phyloP scores from a whole-genome alignment of 1,284 basidiomycete species.

The Cystobasidium sp. region DNA sequence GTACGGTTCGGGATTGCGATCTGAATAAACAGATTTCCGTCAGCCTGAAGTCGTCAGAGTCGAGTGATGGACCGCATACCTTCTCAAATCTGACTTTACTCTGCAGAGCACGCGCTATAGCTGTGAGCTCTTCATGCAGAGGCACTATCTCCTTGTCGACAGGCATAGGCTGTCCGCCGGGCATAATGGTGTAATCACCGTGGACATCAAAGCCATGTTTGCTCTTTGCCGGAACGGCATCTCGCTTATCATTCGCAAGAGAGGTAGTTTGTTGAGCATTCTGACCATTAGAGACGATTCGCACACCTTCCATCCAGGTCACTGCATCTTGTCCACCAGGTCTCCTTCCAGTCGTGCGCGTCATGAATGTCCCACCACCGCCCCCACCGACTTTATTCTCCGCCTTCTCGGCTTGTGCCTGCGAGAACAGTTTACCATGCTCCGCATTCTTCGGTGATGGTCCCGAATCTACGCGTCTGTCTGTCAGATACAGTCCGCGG shows the following conservation, averaged over 20 bases:
- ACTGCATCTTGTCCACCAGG: slow-evolving; percentile 49
- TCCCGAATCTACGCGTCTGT: slow-evolving; percentile 3
- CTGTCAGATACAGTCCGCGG: slow-evolving; percentile 5
- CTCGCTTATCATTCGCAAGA: neutral
- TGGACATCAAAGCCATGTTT: neutral
- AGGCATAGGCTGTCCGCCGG: neutral
- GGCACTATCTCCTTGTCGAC: slow-evolving; percentile 26
- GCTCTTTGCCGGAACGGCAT: neutral
- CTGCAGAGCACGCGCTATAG: slow-evolving; percentile 72
- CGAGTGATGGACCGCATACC: slow-evolving; percentile 58
- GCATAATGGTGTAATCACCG: neutral
- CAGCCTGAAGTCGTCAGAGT: neutral
- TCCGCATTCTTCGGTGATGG: slow-evolving; percentile 3
- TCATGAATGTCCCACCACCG: slow-evolving; percentile 43
- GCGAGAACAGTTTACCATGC: neutral
- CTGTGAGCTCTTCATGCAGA: slow-evolving; percentile 63
- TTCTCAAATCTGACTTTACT: slow-evolving; percentile 83
- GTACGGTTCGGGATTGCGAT: slow-evolving; percentile 69
- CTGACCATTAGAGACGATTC: slow-evolving; percentile 30
- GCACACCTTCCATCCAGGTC: slow-evolving; percentile 54
- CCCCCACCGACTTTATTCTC: neutral
- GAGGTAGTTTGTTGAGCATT: slow-evolving; percentile 4
- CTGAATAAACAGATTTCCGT: slow-evolving; percentile 8
- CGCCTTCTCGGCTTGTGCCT: neutral
- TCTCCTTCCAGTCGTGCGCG: slow-evolving; percentile 45